phyloP scores from a whole-genome alignment of 257 asterid genomes.

The Thymus quinquecostatus region DNA sequence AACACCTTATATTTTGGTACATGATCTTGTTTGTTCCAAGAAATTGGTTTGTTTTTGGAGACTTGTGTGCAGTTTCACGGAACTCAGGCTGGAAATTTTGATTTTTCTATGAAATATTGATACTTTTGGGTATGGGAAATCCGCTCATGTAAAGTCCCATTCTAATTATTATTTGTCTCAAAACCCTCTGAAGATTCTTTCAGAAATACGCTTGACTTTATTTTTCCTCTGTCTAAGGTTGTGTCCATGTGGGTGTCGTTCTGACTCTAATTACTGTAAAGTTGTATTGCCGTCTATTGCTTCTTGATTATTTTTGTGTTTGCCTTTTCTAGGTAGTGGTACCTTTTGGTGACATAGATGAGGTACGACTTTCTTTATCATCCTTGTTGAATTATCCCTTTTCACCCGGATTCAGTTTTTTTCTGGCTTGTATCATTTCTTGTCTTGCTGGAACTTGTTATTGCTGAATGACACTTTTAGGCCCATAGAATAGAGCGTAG shows the following conservation, averaged over 20 bases:
- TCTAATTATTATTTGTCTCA: slow-evolving; percentile 3
- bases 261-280: slow-evolving; percentile 16
- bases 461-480: slow-evolving; percentile 1
- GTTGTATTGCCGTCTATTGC: slow-evolving; percentile 11
- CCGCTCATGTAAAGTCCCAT: slow-evolving; percentile 14
- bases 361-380: slow-evolving; percentile 50
- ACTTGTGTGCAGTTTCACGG: slow-evolving; percentile 3
- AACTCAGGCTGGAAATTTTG: slow-evolving; percentile 19
- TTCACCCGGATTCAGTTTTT: neutral
- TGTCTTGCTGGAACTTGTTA: neutral
- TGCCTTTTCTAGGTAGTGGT: slow-evolving; percentile 70
- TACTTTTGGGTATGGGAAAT: neutral
- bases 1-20: slow-evolving; percentile 40
- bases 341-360: slow-evolving; percentile 96
- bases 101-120: neutral
- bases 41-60: slow-evolving; percentile 22
- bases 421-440: neutral
- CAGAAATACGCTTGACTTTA: neutral
- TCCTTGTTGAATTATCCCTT: neutral
- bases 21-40: slow-evolving; percentile 41
- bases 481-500: neutral
- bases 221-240: slow-evolving; percentile 11
- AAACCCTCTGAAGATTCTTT: slow-evolving; percentile 11
- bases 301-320: slow-evolving; percentile 35
- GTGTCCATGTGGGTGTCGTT: slow-evolving; percentile 12